Percentiles rank a stretch among this genome's conserved stretches.
Evolutionary conservation across 176 grass and related monocot genomes (phyloP).

Genomic region (Alopecurus myosuroides): DNA sequence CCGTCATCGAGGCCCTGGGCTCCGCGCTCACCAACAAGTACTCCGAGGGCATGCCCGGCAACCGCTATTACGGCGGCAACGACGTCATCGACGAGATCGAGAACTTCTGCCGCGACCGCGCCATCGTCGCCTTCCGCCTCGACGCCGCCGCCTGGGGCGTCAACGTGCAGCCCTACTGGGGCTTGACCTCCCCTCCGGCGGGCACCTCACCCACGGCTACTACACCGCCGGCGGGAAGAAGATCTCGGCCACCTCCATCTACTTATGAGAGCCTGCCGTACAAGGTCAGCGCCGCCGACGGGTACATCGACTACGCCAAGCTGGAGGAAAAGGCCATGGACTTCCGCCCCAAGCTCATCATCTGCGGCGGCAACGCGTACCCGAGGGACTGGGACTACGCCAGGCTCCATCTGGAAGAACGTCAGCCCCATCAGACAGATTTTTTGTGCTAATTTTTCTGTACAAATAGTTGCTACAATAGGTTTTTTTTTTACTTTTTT

Average conservation of each 20-base stretch:
- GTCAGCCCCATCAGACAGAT: too few species aligned
- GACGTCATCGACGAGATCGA: too few species aligned
- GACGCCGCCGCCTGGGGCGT: constrained; percentile 54
- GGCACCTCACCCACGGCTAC: too few species aligned
- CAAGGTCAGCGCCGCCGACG: constrained; percentile 46
- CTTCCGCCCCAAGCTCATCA: too few species aligned
- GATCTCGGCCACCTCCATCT: constrained; percentile 60
- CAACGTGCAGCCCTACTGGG: constrained; percentile 78
- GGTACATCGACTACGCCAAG: constrained; percentile 46
- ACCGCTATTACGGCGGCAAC: constrained; percentile 65
- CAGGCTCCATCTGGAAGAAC: too few species aligned
- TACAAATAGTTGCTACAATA: too few species aligned
- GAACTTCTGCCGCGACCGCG: constrained; percentile 47
- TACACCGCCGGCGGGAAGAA: constrained; percentile 53
- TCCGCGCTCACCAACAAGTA: constrained; percentile 70
- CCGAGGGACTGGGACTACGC: constrained; percentile 69
- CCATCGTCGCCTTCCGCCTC: constrained; percentile 42
- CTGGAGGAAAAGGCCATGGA: background rate
- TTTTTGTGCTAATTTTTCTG: too few species aligned
- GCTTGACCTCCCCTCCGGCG: constrained; percentile 64
- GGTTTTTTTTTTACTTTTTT: too few species aligned
- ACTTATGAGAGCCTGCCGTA: constrained; percentile 57
- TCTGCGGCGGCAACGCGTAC: too few species aligned
- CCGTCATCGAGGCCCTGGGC: constrained; percentile 55
- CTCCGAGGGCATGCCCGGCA: constrained; percentile 52